Conservation (phyloP, 208 protist genomes). For the Leishmania lainsoni region DNA sequence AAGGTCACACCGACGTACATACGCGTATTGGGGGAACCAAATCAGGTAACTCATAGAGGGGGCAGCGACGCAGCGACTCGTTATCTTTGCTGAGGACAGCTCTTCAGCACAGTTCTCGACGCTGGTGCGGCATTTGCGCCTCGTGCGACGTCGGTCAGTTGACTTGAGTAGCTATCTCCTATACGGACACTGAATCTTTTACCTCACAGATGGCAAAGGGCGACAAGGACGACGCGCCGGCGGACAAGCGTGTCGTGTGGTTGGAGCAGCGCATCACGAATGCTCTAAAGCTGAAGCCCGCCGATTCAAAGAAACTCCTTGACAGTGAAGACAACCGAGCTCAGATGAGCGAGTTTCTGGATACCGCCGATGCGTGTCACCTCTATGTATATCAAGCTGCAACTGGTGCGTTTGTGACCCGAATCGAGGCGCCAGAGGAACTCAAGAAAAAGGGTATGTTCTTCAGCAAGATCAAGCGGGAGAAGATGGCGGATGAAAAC, state of each 20-base stretch:
- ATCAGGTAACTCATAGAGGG: conserved; percentile 7
- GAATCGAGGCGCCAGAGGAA: conserved; percentile 89
- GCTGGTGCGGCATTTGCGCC: no score
- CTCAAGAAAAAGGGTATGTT: conserved; percentile 92
- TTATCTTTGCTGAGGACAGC: neutral
- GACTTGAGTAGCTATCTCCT: neutral
- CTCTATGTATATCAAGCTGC: conserved; percentile 91
- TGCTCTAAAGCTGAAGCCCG: conserved; percentile 87
- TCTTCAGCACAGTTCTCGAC: neutral
- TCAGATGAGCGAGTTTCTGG: conserved; percentile 92
- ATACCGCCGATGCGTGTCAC: conserved; percentile 89
- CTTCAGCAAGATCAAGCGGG: conserved; percentile 91
- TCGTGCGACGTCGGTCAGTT: neutral
- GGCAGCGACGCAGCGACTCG: neutral
- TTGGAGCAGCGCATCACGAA: conserved; percentile 89
- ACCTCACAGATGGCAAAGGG: conserved; percentile 65
- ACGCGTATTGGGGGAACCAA: neutral
- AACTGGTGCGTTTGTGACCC: conserved; percentile 71
- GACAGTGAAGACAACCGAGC: conserved; percentile 92
- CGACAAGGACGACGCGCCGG: conserved; percentile 90
- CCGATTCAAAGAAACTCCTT: conserved; percentile 90
- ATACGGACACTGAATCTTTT: neutral
- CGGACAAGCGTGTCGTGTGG: conserved; percentile 93
- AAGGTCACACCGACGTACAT: neutral
- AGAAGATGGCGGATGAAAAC: conserved; percentile 90